phyloP scores from a whole-genome alignment of 768 basidiomycete genomes.

The Leccinellum rugosiceps region DNA sequence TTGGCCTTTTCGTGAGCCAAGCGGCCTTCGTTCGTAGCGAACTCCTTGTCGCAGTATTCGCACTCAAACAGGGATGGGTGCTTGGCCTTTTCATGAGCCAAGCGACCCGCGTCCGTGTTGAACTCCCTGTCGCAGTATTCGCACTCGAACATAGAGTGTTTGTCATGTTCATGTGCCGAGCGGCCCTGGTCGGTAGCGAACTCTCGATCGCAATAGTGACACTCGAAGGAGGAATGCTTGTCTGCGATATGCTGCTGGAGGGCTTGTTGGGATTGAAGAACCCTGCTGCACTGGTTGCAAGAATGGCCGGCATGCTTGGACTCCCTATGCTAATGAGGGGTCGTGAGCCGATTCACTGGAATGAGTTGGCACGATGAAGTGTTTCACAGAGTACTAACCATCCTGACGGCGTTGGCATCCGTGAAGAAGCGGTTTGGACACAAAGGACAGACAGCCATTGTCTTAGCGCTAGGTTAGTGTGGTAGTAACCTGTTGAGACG shows the following conservation, averaged over 20 bases:
- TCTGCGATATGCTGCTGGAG: conserved; percentile 15
- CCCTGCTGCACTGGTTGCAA: conserved; percentile 10
- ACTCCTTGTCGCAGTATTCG: conserved; percentile 3
- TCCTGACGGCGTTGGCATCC: conserved; percentile 1
- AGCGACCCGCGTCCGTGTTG: neutral
- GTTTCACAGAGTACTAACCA: conserved; percentile 13
- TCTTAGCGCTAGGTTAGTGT: neutral
- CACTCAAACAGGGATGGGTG: conserved; percentile 13
- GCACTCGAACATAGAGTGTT: conserved; percentile 15
- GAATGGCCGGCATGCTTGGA: conserved; percentile 6
- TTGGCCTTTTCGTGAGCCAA: conserved; percentile 6
- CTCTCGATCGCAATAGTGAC: conserved; percentile 12
- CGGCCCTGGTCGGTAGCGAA: conserved; percentile 7
- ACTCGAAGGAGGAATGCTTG: conserved; percentile 14
- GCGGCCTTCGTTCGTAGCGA: conserved; percentile 1
- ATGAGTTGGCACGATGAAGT: neutral
- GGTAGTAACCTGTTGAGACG: neutral
- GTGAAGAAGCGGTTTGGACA: conserved; percentile 21
- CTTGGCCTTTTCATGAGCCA: conserved; percentile 10
- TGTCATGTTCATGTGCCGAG: conserved; percentile 7
- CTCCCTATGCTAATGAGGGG: conserved; percentile 9
- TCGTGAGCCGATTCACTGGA: neutral
- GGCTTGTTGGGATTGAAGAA: conserved; percentile 1
- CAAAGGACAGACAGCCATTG: conserved; percentile 17
- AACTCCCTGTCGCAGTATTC: conserved; percentile 7